Evolutionary conservation across 306 rosid species (phyloP).

Genomic region (Argentina anserina): DNA sequence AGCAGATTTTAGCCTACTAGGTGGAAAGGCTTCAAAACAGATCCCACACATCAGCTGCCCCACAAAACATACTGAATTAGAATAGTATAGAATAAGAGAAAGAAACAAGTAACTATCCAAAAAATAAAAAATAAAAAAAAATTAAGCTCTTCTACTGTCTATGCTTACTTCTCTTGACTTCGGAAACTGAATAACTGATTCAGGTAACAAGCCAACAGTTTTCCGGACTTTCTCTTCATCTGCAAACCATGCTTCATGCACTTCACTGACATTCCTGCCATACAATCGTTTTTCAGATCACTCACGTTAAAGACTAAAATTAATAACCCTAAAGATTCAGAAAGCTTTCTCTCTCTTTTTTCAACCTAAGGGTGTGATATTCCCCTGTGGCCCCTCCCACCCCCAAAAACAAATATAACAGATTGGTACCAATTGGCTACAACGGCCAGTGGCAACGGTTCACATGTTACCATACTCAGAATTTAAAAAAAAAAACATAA

Average conservation of each 20-base stretch:
- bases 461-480: not conserved
- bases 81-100: not conserved
- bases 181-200: constrained; percentile 28
- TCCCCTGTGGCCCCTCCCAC: not conserved
- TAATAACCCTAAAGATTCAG: not conserved
- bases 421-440: not conserved
- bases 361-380: not conserved
- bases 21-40: constrained; percentile 47
- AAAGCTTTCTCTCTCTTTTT: not conserved
- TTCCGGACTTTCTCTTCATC: constrained; percentile 57
- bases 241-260: constrained; percentile 65
- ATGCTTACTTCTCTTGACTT: constrained; percentile 43
- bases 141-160: not conserved
- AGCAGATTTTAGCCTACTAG: constrained; percentile 29
- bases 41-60: constrained; percentile 53
- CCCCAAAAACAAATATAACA: not conserved
- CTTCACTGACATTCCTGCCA: constrained; percentile 51
- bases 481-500: not conserved
- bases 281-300: not conserved
- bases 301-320: not conserved
- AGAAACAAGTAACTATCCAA: not conserved
- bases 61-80: constrained; percentile 7
- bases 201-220: constrained; percentile 48
- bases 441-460: not conserved
- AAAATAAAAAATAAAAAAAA: not conserved